phyloP scores from a whole-genome alignment of 305 asterid genomes.

The Fraxinus sp. region DNA sequence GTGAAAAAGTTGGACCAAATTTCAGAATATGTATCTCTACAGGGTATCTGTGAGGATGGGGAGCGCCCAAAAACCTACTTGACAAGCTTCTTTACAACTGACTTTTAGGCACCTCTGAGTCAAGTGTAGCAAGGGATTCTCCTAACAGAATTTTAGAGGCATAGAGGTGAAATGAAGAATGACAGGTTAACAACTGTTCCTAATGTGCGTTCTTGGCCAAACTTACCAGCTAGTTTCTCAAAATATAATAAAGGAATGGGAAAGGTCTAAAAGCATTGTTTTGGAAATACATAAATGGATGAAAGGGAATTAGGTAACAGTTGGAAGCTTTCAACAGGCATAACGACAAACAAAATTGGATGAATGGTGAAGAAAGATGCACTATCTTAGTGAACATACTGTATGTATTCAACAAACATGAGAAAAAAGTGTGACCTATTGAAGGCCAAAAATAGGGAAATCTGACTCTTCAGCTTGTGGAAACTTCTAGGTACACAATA shows the following conservation, averaged over 20 bases:
- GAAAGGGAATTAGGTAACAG: neutral
- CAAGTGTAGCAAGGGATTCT: neutral
- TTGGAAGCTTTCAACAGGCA: neutral
- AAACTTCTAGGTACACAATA: neutral
- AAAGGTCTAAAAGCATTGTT: neutral
- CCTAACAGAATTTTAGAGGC: neutral
- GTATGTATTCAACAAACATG: neutral
- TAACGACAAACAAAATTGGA: neutral
- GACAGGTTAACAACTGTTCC: neutral
- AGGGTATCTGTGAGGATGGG: neutral
- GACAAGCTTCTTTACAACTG: neutral
- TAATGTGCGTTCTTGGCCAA: neutral
- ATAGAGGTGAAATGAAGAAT: neutral
- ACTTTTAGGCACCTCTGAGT: neutral
- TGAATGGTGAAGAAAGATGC: neutral
- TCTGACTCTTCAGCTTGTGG: neutral
- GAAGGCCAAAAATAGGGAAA: neutral
- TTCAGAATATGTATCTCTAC: neutral
- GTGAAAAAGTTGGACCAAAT: neutral
- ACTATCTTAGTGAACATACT: neutral
- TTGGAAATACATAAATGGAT: neutral
- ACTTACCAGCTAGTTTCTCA: neutral
- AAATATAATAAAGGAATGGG: neutral
- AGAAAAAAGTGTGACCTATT: neutral
- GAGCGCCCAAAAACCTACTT: neutral